phyloP scores from a whole-genome alignment of 257 asterid species.

The Penstemon barbatus region DNA sequence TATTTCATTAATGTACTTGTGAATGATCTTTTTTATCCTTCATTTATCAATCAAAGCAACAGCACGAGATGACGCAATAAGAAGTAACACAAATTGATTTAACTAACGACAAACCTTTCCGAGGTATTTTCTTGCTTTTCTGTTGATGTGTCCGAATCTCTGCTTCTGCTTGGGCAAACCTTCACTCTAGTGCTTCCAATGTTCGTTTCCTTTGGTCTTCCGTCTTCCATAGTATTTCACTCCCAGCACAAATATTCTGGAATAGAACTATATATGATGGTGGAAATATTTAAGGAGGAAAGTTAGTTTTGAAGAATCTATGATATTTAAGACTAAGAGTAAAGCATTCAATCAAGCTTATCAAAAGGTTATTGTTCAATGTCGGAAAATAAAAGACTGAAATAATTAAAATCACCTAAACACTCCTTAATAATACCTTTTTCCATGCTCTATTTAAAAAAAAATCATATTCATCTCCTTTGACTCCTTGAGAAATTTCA shows the following conservation, averaged over 20 bases:
- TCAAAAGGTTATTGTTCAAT: no score
- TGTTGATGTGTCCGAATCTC: constrained; percentile 49
- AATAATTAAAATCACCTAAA: no score
- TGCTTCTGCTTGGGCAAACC: constrained; percentile 75
- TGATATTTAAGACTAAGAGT: no score
- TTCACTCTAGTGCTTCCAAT: constrained; percentile 70
- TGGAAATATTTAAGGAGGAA: neutral
- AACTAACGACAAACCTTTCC: constrained; percentile 47
- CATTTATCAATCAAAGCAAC: neutral
- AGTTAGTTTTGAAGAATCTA: no score
- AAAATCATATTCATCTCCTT: no score
- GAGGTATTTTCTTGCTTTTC: constrained; percentile 52
- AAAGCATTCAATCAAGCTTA: no score
- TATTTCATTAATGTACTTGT: neutral
- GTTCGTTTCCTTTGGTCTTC: constrained; percentile 72
- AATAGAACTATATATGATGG: neutral
- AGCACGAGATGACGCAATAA: constrained; percentile 3
- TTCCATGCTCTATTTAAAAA: no score
- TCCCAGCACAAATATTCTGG: constrained; percentile 9
- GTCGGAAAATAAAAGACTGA: no score
- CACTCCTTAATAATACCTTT: no score
- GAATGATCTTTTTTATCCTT: neutral
- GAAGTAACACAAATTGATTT: neutral
- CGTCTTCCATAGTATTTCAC: constrained; percentile 43
- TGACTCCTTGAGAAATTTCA: no score